Evolutionary conservation across 495 filamentous ascomycete genomes (phyloP).

Genomic region (Tuber melanosporum): DNA sequence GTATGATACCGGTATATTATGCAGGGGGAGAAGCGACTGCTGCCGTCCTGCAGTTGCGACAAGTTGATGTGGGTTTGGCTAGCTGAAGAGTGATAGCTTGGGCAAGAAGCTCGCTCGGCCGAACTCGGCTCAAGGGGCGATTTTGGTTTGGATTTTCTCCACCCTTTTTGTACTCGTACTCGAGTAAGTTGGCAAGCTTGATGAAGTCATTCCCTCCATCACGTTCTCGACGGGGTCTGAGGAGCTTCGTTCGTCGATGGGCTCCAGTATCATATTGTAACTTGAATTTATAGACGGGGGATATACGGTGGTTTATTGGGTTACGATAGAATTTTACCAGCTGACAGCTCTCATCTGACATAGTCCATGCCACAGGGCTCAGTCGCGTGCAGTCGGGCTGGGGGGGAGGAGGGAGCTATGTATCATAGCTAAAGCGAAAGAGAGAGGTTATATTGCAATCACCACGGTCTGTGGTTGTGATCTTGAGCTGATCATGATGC

Average conservation of each 20-base stretch:
- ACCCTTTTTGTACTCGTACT: neutral
- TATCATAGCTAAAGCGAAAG: neutral
- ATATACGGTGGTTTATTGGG: neutral
- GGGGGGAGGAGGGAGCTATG: neutral
- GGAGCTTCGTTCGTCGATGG: neutral
- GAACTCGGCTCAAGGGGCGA: neutral
- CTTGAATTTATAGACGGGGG: neutral
- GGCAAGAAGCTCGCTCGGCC: neutral
- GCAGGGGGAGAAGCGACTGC: neutral
- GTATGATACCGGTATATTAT: neutral
- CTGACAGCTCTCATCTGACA: neutral
- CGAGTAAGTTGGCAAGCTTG: neutral
- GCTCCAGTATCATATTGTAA: neutral
- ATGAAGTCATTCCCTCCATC: neutral
- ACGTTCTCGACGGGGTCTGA: neutral
- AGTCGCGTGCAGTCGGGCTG: neutral
- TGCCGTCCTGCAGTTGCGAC: neutral
- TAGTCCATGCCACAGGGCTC: neutral
- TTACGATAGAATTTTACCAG: neutral
- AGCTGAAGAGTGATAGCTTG: neutral
- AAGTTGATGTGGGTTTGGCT: neutral
- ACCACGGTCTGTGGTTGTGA: neutral
- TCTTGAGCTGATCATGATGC: neutral
- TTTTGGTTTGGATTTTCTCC: neutral
- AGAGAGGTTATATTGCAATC: neutral